A percentile compares a stretch with the other conserved stretches of the same genome.
Evolutionary conservation across 1,284 basidiomycete genomes (phyloP).

Genomic region (Blastosporella zonata): DNA sequence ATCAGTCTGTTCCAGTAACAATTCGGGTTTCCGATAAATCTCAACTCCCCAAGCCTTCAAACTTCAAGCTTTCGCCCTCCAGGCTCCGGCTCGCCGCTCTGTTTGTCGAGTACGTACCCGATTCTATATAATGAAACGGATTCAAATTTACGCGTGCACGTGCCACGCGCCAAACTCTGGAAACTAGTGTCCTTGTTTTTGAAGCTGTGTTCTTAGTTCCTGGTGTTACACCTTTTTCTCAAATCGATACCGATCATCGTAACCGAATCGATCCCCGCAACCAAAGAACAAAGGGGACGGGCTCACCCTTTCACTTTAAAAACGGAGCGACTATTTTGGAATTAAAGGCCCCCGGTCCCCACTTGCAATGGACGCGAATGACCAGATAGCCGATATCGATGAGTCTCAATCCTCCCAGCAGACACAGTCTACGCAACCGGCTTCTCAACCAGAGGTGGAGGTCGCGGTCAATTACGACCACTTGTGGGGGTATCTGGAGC

Average conservation of each 20-base stretch:
- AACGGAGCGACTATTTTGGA: too few relatives aligned
- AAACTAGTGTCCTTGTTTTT: neutral
- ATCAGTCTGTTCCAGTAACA: too few relatives aligned
- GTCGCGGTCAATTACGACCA: slow-evolving; percentile 36
- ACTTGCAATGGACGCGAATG: slow-evolving; percentile 16
- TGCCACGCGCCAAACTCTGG: neutral
- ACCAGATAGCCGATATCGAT: slow-evolving; percentile 18
- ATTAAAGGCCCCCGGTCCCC: neutral
- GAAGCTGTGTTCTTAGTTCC: neutral
- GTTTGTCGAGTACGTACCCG: neutral
- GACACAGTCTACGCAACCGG: slow-evolving; percentile 50
- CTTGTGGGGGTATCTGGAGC: slow-evolving; percentile 68
- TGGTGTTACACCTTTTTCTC: neutral
- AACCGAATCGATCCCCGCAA: too few relatives aligned
- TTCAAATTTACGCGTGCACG: slow-evolving; percentile 6
- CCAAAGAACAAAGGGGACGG: too few relatives aligned
- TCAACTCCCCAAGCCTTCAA: neutral
- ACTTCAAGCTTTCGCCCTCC: neutral
- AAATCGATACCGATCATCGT: neutral
- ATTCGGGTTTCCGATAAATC: too few relatives aligned
- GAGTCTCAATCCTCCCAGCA: slow-evolving; percentile 28
- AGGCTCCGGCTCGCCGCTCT: neutral
- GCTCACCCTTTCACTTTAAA: too few relatives aligned
- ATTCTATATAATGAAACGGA: neutral
- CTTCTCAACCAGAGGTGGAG: slow-evolving; percentile 37